These are phyloP conservation scores for Wallacemonas rigidus DNA, from an alignment of 208 protist genomes.

Conservation along the genomic window DNA sequence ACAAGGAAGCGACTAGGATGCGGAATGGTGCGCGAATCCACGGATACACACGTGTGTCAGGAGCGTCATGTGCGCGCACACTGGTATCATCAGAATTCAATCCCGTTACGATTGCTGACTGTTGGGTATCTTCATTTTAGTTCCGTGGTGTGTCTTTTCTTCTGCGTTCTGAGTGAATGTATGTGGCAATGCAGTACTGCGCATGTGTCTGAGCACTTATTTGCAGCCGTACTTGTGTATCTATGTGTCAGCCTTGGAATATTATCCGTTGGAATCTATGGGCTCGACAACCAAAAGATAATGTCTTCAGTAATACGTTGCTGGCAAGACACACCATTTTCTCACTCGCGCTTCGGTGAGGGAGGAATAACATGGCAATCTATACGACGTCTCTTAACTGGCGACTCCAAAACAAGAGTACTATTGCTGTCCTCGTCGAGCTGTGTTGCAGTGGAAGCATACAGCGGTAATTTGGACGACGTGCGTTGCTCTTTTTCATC, in stretches of 20 bases:
- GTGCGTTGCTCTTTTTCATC: neutral
- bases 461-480: slow-evolving; percentile 13
- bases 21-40: too few relatives aligned
- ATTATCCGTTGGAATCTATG: neutral
- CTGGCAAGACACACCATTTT: neutral
- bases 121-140: too few relatives aligned
- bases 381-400: slow-evolving; percentile 32
- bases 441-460: neutral
- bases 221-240: neutral
- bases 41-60: too few relatives aligned
- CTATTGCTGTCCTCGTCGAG: slow-evolving; percentile 20
- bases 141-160: neutral
- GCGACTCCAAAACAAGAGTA: slow-evolving; percentile 38
- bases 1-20: too few relatives aligned
- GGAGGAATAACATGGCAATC: slow-evolving; percentile 14
- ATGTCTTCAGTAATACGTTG: too few relatives aligned
- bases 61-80: too few relatives aligned
- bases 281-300: neutral
- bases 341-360: slow-evolving; percentile 8
- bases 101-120: too few relatives aligned
- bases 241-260: neutral
- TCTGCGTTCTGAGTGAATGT: slow-evolving; percentile 4
- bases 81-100: too few relatives aligned
- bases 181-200: neutral
- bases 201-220: neutral